Evolutionary conservation across 805 yeast species (phyloP).

Genomic region (Saturnispora bothae): DNA sequence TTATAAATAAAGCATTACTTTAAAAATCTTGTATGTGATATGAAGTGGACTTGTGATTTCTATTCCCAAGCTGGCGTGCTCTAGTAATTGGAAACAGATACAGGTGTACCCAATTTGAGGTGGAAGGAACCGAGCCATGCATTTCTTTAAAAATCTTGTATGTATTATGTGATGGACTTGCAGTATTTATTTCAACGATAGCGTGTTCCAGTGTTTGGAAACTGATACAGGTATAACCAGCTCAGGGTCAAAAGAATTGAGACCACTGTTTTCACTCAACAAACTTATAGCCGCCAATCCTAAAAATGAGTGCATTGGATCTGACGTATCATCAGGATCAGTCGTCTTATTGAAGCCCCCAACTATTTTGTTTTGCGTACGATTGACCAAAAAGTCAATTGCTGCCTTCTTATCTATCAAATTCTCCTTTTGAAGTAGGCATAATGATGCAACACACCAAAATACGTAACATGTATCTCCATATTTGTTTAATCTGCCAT

Average conservation of each 20-base stretch:
- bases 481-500: conserved; percentile 77
- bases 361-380: conserved; percentile 48
- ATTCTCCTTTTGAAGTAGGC: conserved; percentile 25
- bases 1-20: conserved; percentile 10
- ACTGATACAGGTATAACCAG: conserved; percentile 20
- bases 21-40: conserved; percentile 32
- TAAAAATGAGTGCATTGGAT: conserved; percentile 57
- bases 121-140: conserved; percentile 12
- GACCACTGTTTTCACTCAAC: conserved; percentile 14
- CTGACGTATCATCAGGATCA: conserved; percentile 46
- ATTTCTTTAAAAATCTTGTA: conserved; percentile 31
- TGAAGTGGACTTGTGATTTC: neutral
- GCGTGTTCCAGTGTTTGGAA: conserved; percentile 13
- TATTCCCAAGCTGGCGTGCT: conserved; percentile 2
- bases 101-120: conserved; percentile 18
- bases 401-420: conserved; percentile 31
- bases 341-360: conserved; percentile 74
- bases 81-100: conserved; percentile 16
- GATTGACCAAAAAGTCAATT: conserved; percentile 34
- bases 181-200: neutral
- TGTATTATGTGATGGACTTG: conserved; percentile 8
- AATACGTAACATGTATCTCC: conserved; percentile 85
- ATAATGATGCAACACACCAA: conserved; percentile 63
- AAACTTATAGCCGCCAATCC: conserved; percentile 46
- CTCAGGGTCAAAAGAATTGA: conserved; percentile 14